Percentiles rank a stretch among this genome's conserved stretches.
These are phyloP conservation scores for Venturia aucupariae DNA, from an alignment of 2,329 filamentous ascomycete genomes.

Conservation along the genomic window DNA sequence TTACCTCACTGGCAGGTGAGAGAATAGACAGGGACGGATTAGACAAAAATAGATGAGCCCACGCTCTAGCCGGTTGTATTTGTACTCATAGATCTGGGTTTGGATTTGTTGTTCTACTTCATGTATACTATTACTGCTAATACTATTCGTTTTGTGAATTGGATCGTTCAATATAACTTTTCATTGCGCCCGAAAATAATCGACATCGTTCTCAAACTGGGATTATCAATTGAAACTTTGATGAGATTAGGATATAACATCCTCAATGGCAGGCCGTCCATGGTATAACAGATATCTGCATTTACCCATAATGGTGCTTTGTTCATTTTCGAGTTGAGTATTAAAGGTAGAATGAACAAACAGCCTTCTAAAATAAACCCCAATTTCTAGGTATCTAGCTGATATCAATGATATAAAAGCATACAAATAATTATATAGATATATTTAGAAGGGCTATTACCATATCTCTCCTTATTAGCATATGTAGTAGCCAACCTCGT, in stretches of 20 bases:
- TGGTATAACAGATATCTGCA: slow-evolving; percentile 26
- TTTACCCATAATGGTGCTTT: slow-evolving; percentile 35
- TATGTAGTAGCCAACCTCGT: slow-evolving; percentile 41
- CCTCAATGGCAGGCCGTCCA: too few relatives aligned
- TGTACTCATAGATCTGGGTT: neutral
- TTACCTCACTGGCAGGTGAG: neutral
- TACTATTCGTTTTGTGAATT: too few relatives aligned
- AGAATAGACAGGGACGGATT: neutral
- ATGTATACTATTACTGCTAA: neutral
- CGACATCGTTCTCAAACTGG: too few relatives aligned
- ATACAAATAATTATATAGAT: too few relatives aligned
- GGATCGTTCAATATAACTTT: too few relatives aligned
- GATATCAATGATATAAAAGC: too few relatives aligned
- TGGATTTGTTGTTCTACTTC: neutral
- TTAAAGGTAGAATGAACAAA: neutral
- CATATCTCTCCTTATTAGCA: slow-evolving; percentile 34
- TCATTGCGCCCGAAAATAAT: too few relatives aligned
- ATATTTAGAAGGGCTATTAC: slow-evolving; percentile 40
- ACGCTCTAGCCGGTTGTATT: neutral
- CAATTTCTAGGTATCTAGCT: too few relatives aligned
- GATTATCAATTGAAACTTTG: too few relatives aligned
- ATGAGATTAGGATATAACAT: too few relatives aligned
- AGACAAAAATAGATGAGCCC: neutral
- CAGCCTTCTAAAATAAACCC: too few relatives aligned
- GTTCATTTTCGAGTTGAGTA: slow-evolving; percentile 23